A percentile compares a stretch with the other conserved stretches of the same genome.
phyloP scores from a whole-genome alignment of 2,329 filamentous ascomycete species.

The Bipolaris cookei region DNA sequence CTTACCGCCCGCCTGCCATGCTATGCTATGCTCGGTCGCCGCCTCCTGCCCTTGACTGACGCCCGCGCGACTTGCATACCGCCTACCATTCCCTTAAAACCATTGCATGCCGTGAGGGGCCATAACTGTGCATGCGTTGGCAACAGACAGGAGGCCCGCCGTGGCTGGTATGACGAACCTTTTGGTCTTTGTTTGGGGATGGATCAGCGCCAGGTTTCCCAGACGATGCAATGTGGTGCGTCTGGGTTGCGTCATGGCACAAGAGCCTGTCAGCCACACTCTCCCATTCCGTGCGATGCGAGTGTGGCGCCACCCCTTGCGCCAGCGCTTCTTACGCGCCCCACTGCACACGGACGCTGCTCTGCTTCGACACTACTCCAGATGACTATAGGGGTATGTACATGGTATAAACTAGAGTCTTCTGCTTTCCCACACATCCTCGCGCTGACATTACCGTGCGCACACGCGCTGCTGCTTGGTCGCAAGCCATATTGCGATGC shows the following conservation, averaged over 20 bases:
- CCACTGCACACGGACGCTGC: background rate
- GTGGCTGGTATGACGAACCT: slow-evolving; percentile 17
- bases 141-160: background rate
- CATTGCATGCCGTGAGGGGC: slow-evolving; percentile 1
- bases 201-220: slow-evolving; percentile 19
- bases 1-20: background rate
- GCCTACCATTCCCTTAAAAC: background rate
- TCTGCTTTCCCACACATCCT: background rate
- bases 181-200: slow-evolving; percentile 6
- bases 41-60: background rate
- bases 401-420: no score
- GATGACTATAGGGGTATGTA: no score
- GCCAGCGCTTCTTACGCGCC: background rate
- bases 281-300: slow-evolving; percentile 5
- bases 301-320: slow-evolving; percentile 6
- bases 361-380: background rate
- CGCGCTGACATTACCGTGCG: background rate
- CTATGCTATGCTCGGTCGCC: background rate
- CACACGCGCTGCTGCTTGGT: background rate
- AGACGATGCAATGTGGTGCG: slow-evolving; percentile 11
- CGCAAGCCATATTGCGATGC: background rate
- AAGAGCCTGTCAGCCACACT: slow-evolving; percentile 18
- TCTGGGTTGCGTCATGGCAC: slow-evolving; percentile 23
- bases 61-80: background rate
- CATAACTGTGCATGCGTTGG: slow-evolving; percentile 1